Conservation (phyloP, 2,329 filamentous ascomycete species). For the Orbilia javanica region DNA sequence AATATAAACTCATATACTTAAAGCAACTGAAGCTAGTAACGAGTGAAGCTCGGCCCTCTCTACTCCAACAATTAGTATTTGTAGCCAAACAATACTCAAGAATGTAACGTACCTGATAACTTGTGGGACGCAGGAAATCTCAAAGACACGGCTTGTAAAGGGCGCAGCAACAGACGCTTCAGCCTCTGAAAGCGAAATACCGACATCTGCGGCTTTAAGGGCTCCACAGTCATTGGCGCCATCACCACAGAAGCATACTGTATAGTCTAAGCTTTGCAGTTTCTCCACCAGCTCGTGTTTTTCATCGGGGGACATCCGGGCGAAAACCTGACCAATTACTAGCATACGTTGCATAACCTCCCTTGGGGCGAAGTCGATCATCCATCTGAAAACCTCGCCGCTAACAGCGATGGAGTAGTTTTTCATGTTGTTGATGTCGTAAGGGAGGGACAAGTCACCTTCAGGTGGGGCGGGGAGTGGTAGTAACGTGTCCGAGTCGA, state of each 20-base stretch:
- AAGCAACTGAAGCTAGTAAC: slow-evolving; percentile 99
- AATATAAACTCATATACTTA: slow-evolving; percentile 99
- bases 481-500: slow-evolving; percentile 83
- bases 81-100: neutral
- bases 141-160: slow-evolving; percentile 94
- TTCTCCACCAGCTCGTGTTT: slow-evolving; percentile 98
- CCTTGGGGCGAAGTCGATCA: slow-evolving; percentile 89
- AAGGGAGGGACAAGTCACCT: slow-evolving; percentile 84
- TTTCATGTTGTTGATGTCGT: slow-evolving; percentile 81
- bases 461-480: slow-evolving; percentile 79
- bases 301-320: slow-evolving; percentile 98
- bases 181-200: slow-evolving; percentile 95
- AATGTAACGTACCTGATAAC: slow-evolving; percentile 77
- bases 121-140: slow-evolving; percentile 93
- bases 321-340: slow-evolving; percentile 90
- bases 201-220: slow-evolving; percentile 95
- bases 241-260: slow-evolving; percentile 94
- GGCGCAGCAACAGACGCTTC: slow-evolving; percentile 98
- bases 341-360: slow-evolving; percentile 88
- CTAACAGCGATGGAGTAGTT: slow-evolving; percentile 91
- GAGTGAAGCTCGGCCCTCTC: slow-evolving; percentile 91
- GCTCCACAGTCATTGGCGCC: slow-evolving; percentile 98
- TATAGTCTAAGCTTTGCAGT: slow-evolving; percentile 94
- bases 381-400: slow-evolving; percentile 96
- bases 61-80: slow-evolving; percentile 53